Evolutionary conservation across 257 asterid species (phyloP).

Genomic region (Solanum appendiculatum): DNA sequence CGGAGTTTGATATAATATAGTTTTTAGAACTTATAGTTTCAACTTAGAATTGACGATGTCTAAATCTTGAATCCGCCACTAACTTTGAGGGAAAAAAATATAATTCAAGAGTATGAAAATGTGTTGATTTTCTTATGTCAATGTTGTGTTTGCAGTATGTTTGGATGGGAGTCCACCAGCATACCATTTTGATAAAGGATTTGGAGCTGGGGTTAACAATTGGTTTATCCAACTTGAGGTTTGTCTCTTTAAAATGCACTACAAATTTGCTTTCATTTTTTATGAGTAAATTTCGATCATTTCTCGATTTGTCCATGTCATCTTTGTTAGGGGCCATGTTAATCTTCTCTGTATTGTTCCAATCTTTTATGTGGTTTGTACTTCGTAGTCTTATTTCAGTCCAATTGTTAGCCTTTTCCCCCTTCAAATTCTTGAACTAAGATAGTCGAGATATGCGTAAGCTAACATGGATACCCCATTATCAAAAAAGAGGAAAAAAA

Average conservation of each 20-base stretch:
- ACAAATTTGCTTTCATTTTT: background rate
- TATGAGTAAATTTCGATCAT: background rate
- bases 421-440: background rate
- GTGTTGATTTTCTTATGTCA: background rate
- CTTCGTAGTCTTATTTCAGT: background rate
- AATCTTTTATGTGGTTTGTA: background rate
- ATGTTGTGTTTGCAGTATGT: background rate
- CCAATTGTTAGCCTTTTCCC: background rate
- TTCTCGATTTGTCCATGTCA: background rate
- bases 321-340: background rate
- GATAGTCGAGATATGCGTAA: background rate
- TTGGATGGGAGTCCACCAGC: constrained; percentile 15
- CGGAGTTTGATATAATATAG: background rate
- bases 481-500: too few relatives aligned
- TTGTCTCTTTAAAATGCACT: background rate
- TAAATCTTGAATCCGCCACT: background rate
- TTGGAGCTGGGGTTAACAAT: constrained; percentile 2
- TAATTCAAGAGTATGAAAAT: background rate
- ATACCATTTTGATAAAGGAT: constrained; percentile 6
- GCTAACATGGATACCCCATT: background rate
- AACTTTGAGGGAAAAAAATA: too few relatives aligned
- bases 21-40: background rate
- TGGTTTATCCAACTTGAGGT: constrained; percentile 12
- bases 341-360: background rate
- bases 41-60: background rate